Conservation (phyloP, 2,329 filamentous ascomycete species). For the Neoarthrinium moseri region DNA sequence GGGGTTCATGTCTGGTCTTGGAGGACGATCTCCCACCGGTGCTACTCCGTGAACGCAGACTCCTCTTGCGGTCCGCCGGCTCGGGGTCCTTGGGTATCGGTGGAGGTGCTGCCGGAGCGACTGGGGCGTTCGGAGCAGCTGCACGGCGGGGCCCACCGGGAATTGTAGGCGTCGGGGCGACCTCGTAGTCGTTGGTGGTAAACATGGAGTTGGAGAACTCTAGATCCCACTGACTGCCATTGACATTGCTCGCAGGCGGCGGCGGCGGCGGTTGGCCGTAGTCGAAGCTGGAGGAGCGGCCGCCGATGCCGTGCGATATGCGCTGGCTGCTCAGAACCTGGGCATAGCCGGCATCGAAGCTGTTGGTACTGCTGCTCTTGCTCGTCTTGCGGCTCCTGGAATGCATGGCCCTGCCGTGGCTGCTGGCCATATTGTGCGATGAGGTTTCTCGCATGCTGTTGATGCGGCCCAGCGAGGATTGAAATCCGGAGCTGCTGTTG, state of each 20-base stretch:
- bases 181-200: constrained; percentile 65
- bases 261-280: constrained; percentile 48
- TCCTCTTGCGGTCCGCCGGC: constrained; percentile 42
- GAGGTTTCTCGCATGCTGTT: constrained; percentile 58
- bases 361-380: constrained; percentile 69
- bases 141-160: constrained; percentile 70
- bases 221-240: constrained; percentile 37
- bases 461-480: constrained; percentile 56
- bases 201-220: constrained; percentile 50
- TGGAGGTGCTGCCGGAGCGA: constrained; percentile 34
- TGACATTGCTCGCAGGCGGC: constrained; percentile 16
- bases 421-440: constrained; percentile 33
- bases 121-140: constrained; percentile 33
- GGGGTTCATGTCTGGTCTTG: constrained; percentile 3
- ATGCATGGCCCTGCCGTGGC: constrained; percentile 44
- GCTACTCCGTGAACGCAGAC: constrained; percentile 48
- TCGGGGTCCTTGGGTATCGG: constrained; percentile 35
- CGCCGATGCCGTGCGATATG: constrained; percentile 50
- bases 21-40: constrained; percentile 30
- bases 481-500: constrained; percentile 77
- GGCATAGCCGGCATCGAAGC: constrained; percentile 58
- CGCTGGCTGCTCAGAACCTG: constrained; percentile 58
- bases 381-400: constrained; percentile 63
- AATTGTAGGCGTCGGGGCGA: constrained; percentile 82
- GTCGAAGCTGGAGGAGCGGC: constrained; percentile 74